These are phyloP conservation scores for Cladophialophora exuberans DNA, from an alignment of 2,329 filamentous ascomycete species.

Conservation along the genomic window DNA sequence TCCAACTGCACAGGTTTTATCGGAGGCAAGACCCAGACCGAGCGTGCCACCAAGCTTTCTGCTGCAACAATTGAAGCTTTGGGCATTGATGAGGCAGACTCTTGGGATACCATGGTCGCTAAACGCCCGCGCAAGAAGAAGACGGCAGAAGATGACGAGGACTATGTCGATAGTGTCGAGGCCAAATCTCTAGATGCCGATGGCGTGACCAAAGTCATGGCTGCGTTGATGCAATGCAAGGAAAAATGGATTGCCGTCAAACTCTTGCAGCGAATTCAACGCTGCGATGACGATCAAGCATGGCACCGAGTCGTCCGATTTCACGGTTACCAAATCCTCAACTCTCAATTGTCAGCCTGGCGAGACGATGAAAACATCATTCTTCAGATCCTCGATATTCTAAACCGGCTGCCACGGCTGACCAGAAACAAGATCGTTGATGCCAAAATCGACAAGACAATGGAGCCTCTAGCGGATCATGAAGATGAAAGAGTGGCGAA, in stretches of 20 bases:
- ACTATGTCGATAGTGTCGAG: slow-evolving; percentile 89
- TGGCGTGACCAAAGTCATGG: slow-evolving; percentile 92
- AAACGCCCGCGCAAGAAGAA: slow-evolving; percentile 96
- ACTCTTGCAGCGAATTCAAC: slow-evolving; percentile 83
- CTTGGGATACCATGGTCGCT: slow-evolving; percentile 79
- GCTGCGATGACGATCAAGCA: slow-evolving; percentile 82
- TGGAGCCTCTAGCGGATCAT: slow-evolving; percentile 68
- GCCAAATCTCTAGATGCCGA: slow-evolving; percentile 77
- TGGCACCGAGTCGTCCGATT: slow-evolving; percentile 88
- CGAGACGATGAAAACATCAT: slow-evolving; percentile 88
- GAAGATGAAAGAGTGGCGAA: slow-evolving; percentile 75
- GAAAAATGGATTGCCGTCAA: slow-evolving; percentile 99
- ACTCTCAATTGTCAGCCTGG: slow-evolving; percentile 82
- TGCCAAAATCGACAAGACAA: slow-evolving; percentile 86
- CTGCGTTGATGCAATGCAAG: slow-evolving; percentile 93
- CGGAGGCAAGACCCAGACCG: slow-evolving; percentile 95
- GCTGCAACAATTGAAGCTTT: slow-evolving; percentile 90
- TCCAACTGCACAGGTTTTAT: slow-evolving; percentile 95
- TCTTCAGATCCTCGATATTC: slow-evolving; percentile 84
- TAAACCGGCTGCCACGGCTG: slow-evolving; percentile 84
- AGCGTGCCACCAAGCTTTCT: slow-evolving; percentile 88
- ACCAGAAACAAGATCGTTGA: slow-evolving; percentile 97
- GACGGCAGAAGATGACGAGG: slow-evolving; percentile 86
- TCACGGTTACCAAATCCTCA: slow-evolving; percentile 96
- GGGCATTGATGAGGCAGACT: slow-evolving; percentile 88